Base-by-base conservation (phyloP, 441 rosid species). In the Erodium moschatum region DNA sequence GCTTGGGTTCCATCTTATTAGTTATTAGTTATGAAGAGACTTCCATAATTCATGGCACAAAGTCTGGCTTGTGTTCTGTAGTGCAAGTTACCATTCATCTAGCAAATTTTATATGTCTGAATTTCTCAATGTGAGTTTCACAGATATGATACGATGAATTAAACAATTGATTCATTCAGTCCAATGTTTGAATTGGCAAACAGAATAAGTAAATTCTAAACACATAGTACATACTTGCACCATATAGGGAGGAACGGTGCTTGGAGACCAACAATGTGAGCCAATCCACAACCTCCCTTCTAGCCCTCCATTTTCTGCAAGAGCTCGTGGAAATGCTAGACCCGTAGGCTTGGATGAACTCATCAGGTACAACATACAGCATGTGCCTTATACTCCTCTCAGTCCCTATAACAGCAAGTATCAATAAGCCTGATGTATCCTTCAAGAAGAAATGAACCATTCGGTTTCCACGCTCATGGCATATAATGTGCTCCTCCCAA, bases 261-360 rank as follows among this genome's bases (percentile, higher is more conserved):
- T 88, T 88, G 12, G 97, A 91, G 27, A 91, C 80, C 97, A 91
- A 89, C 42, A 97, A 94, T 1, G 96, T 91, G 48, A 94, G 93
- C 98, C 98, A 94, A 78, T 91, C 98, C 56, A 91, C 96, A 70
- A 94, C 97, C 81, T 91, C 98, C 80, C 98, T 88, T 73, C 97
- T 85, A 2, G 97, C 87, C 82, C 97, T 85, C 98, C 98, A 94
- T 67, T 89, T 91, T 66, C 82, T 85, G 64, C 97, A 92, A 63
- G 89, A 82, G 77, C 86, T 88, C 67, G 89, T 15, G 60, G 5
- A 19, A 62, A 66, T 52, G 24, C 35, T 85, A 6, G 86, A 75
- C 56, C 96, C 96, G 81, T 86, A 78, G 65, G 81, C 77, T 70
- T 72, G 74, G 78, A 91, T 89, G 77, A 94, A 94, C 70, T 94